Percentiles rank a stretch among this genome's conserved stretches.
Evolutionary conservation across 169 alveolate genomes (phyloP).

Genomic region (Eimeria sp.): DNA sequence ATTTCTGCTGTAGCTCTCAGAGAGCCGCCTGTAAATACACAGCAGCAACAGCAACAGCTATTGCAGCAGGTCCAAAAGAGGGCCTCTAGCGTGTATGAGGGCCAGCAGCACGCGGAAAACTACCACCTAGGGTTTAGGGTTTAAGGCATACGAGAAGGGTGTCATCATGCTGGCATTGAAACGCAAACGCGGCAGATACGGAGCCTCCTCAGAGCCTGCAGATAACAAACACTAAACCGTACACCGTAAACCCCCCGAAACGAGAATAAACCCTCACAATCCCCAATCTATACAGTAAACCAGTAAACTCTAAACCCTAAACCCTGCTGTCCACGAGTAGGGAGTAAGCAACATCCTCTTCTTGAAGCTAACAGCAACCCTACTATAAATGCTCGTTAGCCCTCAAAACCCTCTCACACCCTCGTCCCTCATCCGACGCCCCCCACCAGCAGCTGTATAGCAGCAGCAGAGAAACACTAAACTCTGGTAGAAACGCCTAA

Average conservation of each 20-base stretch:
- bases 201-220: slow-evolving; percentile 70
- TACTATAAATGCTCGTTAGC: background rate
- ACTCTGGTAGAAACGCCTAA: too few species aligned
- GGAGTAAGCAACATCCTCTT: too few species aligned
- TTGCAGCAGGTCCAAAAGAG: background rate
- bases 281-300: background rate
- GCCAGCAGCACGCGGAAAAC: too few species aligned
- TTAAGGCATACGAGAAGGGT: slow-evolving; percentile 82
- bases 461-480: too few species aligned
- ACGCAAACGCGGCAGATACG: slow-evolving; percentile 85
- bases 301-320: background rate
- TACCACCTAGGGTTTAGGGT: background rate
- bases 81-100: background rate
- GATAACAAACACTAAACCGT: slow-evolving; percentile 17
- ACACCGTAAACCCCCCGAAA: background rate
- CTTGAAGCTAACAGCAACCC: too few species aligned
- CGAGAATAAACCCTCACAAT: background rate
- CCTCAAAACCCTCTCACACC: background rate
- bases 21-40: slow-evolving; percentile 45
- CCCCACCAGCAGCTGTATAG: too few species aligned
- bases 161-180: slow-evolving; percentile 86
- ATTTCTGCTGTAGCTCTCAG: slow-evolving; percentile 86
- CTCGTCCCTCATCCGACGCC: background rate
- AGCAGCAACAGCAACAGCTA: background rate
- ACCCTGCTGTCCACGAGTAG: background rate